phyloP scores from a whole-genome alignment of 768 basidiomycete species.

The Chalciporus piperatus region DNA sequence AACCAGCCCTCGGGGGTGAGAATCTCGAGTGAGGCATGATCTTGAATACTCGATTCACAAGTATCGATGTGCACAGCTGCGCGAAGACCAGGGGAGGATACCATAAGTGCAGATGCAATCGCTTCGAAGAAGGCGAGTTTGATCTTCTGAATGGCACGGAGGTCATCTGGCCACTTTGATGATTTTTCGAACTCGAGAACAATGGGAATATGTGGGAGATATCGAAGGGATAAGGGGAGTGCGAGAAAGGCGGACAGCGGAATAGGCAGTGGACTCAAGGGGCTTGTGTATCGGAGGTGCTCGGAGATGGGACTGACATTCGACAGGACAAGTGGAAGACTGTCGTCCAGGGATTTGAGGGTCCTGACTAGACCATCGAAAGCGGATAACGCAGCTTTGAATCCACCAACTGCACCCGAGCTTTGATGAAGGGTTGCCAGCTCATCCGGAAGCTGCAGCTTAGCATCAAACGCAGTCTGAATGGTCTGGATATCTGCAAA shows the following conservation, averaged over 20 bases:
- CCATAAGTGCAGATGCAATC: slow-evolving; percentile 65
- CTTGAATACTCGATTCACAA: slow-evolving; percentile 54
- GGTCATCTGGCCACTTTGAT: slow-evolving; percentile 91
- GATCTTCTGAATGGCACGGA: slow-evolving; percentile 88
- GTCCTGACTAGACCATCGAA: slow-evolving; percentile 76
- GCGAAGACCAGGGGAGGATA: slow-evolving; percentile 44
- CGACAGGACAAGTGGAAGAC: slow-evolving; percentile 74
- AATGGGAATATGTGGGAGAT: slow-evolving; percentile 67
- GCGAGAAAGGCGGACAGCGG: slow-evolving; percentile 48
- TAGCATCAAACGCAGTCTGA: slow-evolving; percentile 55
- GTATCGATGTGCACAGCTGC: slow-evolving; percentile 61
- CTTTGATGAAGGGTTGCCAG: slow-evolving; percentile 41
- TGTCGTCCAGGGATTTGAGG: slow-evolving; percentile 69
- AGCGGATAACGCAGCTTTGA: slow-evolving; percentile 70
- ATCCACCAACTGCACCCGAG: slow-evolving; percentile 47
- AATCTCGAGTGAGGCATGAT: slow-evolving; percentile 73
- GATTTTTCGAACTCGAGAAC: slow-evolving; percentile 91
- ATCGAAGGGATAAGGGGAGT: slow-evolving; percentile 60
- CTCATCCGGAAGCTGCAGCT: slow-evolving; percentile 57
- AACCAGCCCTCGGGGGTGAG: slow-evolving; percentile 82
- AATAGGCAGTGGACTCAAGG: slow-evolving; percentile 77
- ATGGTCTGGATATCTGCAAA: slow-evolving; percentile 52
- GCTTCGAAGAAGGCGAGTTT: slow-evolving; percentile 91
- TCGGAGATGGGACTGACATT: slow-evolving; percentile 74
- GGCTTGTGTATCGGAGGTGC: slow-evolving; percentile 77